Evolutionary conservation across 2,329 filamentous ascomycete species (phyloP).

Genomic region (Sporothrix inflata): DNA sequence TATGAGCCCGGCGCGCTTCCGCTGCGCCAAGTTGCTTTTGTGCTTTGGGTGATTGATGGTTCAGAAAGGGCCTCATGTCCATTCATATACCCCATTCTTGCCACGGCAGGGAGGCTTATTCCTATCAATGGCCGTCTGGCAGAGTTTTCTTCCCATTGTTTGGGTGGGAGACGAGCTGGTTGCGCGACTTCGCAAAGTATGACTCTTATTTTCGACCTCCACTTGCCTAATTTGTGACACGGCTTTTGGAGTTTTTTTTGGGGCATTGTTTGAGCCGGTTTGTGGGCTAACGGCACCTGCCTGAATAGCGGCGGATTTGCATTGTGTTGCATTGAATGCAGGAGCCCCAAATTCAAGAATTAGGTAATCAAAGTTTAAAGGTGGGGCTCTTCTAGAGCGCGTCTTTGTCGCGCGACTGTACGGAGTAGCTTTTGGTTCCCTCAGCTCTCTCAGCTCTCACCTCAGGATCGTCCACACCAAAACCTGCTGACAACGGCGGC

Average conservation of each 20-base stretch:
- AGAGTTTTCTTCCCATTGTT: constrained; percentile 23
- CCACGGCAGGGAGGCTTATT: background rate
- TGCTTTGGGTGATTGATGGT: constrained; percentile 7
- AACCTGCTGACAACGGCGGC: background rate
- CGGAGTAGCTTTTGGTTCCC: background rate
- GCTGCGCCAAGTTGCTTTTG: constrained; percentile 32
- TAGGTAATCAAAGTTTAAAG: background rate
- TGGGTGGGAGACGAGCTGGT: constrained; percentile 11
- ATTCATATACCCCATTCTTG: background rate
- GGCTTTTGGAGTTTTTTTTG: background rate
- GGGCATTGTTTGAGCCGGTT: background rate
- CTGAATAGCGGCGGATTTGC: constrained; percentile 10
- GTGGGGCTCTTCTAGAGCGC: background rate
- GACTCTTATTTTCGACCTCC: constrained; percentile 24
- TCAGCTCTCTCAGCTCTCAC: background rate
- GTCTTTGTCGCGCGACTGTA: background rate
- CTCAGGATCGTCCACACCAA: background rate
- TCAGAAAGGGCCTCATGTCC: background rate
- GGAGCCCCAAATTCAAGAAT: background rate
- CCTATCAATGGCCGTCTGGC: constrained; percentile 2
- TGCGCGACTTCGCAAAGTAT: constrained; percentile 21
- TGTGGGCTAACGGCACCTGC: background rate
- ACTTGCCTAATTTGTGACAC: constrained; percentile 13
- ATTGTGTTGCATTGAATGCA: background rate
- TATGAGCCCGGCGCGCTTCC: constrained; percentile 34